Conservation (phyloP, 768 basidiomycete genomes). For the Panaeolus papilionaceus region DNA sequence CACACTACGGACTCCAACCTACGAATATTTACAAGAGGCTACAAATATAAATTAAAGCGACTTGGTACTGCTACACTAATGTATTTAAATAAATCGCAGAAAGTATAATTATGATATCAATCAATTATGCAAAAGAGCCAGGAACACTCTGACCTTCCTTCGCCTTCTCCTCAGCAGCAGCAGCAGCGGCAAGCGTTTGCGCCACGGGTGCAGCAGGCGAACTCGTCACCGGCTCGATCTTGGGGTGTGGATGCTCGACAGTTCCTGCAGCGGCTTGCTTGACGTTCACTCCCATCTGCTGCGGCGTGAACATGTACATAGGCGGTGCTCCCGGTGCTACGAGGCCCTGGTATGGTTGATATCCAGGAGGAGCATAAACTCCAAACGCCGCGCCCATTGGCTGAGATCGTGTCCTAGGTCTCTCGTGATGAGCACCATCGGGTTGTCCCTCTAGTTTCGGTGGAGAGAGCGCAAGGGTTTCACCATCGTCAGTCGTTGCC, state of each 20-base stretch:
- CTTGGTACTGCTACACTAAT: not conserved
- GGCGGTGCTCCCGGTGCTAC: conserved; percentile 31
- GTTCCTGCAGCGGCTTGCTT: not conserved
- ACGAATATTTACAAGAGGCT: not conserved
- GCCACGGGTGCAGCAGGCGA: conserved; percentile 6
- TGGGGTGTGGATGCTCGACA: conserved; percentile 4
- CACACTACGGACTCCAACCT: not conserved
- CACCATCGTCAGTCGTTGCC: conserved; percentile 14
- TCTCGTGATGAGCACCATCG: conserved; percentile 24
- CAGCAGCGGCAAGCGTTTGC: conserved; percentile 3
- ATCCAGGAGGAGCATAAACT: conserved; percentile 35
- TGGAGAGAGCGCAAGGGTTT: conserved; percentile 19
- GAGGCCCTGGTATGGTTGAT: conserved; percentile 38
- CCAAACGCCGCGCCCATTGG: conserved; percentile 16
- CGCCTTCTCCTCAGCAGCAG: conserved; percentile 6
- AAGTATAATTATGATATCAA: not conserved
- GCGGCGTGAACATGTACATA: conserved; percentile 29
- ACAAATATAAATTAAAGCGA: not conserved
- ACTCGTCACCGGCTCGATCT: conserved; percentile 11
- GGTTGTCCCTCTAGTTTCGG: conserved; percentile 30
- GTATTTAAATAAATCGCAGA: not conserved
- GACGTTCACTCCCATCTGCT: conserved; percentile 3
- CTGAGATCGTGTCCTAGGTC: conserved; percentile 17
- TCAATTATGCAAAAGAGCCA: not conserved
- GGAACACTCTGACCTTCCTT: not conserved